Evolutionary conservation across 2,329 filamentous ascomycete species (phyloP), one percentile per base, ranked within the genome.

Genomic region (Xylaria sp.): DNA sequence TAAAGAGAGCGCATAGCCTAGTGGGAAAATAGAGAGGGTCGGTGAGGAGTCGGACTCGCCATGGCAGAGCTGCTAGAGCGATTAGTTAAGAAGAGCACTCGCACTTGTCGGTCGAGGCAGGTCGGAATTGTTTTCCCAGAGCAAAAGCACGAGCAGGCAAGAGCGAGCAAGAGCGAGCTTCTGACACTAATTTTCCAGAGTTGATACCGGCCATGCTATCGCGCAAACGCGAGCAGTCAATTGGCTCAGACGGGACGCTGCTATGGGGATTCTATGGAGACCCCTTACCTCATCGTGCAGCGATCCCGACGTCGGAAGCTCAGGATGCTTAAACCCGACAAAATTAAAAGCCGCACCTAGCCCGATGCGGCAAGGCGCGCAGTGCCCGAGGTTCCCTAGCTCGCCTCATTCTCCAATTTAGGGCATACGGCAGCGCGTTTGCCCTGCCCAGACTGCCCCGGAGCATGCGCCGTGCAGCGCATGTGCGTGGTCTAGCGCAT

Each of bases 201-300:
- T 46, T 46, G 42, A 46, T 42, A 42, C 9, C 37, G 37, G 37
- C 13, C 37, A 42, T 30, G 23, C 23, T 30, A 30, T 30, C 23
- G 23, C 4, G 23, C 23, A 30, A 13, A 42, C 5, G 37, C 37
- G 9, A 42, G 8, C 11, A 13, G 37, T 10, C 37, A 62, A 52
- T 61, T 48, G 23, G 8, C 18, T n/a, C 46, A 19, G 42, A 30
- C 44, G 23, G 23, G 23, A 4, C 23, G 23, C 23, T 30, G 23
- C 23, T 30, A 30, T 30, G 23, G 23, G 5, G 23, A 30, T 30
- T 30, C 23, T 30, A 30, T 30, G 23, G 23, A 30, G 23, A 35
- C 47, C 13, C 47, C n/a, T 62, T 59, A 60, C 54, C 60, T 61
- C 63, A 57, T 62, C 52, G 44, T 60, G 55, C 59, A 65, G 52